A percentile compares a stretch with the other conserved stretches of the same genome.
These are phyloP conservation scores for Lactarius tabidus DNA, from an alignment of 768 basidiomycete species.

Conservation along the genomic window DNA sequence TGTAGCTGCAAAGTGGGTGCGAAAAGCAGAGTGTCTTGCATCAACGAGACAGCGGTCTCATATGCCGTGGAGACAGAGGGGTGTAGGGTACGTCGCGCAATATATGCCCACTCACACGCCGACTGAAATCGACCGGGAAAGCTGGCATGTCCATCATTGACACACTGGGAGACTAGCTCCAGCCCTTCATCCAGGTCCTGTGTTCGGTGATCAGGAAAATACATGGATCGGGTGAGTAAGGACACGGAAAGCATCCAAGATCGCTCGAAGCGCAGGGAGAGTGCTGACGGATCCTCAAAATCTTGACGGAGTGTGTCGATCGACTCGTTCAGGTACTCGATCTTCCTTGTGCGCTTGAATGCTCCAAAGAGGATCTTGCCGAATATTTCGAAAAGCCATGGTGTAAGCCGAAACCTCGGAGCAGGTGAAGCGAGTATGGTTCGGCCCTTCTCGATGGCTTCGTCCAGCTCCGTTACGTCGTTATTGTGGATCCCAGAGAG, in stretches of 20 bases:
- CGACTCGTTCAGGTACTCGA: background rate
- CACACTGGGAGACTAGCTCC: background rate
- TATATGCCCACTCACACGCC: background rate
- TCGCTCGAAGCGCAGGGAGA: background rate
- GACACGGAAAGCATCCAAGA: background rate
- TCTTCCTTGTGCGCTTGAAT: background rate
- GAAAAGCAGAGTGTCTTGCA: background rate
- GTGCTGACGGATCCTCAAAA: background rate
- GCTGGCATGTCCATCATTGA: no score
- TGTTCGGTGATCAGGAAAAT: background rate
- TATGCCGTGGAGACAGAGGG: background rate
- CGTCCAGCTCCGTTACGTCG: background rate
- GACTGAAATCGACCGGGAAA: background rate
- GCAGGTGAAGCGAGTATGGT: background rate
- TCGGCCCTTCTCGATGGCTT: background rate
- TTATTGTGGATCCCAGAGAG: no score
- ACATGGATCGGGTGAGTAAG: background rate
- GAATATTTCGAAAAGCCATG: background rate
- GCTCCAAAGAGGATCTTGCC: background rate
- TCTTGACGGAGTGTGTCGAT: background rate
- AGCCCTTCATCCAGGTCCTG: background rate
- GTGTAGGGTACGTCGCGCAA: background rate
- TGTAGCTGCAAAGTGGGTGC: constrained; percentile 4
- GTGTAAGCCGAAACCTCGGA: no score
- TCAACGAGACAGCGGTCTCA: background rate